Evolutionary conservation across 2,329 filamentous ascomycete species (phyloP), one percentile per base, ranked within the genome.

Genomic region (Fusarium buharicum): DNA sequence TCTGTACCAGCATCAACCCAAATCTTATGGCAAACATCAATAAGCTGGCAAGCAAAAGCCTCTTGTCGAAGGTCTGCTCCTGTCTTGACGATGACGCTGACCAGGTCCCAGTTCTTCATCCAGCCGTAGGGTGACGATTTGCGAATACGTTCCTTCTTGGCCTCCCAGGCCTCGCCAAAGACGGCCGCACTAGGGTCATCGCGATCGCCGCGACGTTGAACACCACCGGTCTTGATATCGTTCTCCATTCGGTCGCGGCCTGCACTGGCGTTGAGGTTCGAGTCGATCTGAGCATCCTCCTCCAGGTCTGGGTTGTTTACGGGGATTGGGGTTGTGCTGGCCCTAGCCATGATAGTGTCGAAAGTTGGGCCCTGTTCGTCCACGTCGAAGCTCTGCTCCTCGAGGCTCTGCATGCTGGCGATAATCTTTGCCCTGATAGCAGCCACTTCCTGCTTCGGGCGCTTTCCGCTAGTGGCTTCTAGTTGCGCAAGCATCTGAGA

Each of bases 51-150:
- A 7, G 91, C 91, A 75, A 95, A 95, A 0, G 91, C 91, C 76
- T 95, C 91, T 77, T 95, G 91, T 46, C 91, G 84, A 59, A 95
- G 79, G 76, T 95, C 91, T 3, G 90, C 90, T 3, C 91, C 91
- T 11, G 91, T 95, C 79, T 95, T 95, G 68, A 95, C 89, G 71
- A 95, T 95, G 57, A 95, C 91, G 72, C 90, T 93, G 61, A 95
- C 82, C 20, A 95, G 82, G 70, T 95, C 91, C 91, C 91, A 95
- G 72, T 93, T 94, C 78, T 91, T 91, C 88, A 93, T 92, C 86
- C 90, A 92, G 10, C 91, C 91, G 72, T 93, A 95, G 1, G 91
- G 91, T 1, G 91, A 94, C 1, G 90, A 90, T 68, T 90, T 90
- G 59, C 91, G 85, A 72, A 95, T 92, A 17, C 91, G 89, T 75